Base-by-base conservation (phyloP, 768 basidiomycete genomes). In the Tulasnella sp. region DNA sequence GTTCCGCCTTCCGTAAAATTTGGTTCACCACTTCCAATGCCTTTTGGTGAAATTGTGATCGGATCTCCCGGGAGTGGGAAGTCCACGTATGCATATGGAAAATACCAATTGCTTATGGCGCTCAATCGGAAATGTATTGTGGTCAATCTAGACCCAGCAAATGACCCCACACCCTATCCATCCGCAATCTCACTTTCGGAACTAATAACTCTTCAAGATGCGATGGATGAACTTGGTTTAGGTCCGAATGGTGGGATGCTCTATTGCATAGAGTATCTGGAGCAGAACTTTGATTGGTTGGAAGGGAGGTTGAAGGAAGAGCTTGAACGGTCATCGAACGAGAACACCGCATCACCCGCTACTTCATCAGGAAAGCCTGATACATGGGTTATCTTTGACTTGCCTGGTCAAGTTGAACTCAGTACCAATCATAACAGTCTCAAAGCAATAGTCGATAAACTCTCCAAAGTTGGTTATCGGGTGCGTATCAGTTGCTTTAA, bases 171-270 rank as follows among this genome's bases (percentile, higher is more conserved):
- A 25, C 81, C 89, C 20, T 99, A 98, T 66, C 90, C 90, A 25
- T 93, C 89, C 62, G 78, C 84, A 0, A 70, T 99, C 62, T 79
- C 85, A 62, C 83, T 98, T 45, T 72, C 83, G 0, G 77, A 77
- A 0, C 75, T 98, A 48, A 85, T 99, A 63, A 89, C 83, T 0
- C 76, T 98, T 32, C 69, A 81, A 42, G 83, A 89, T 58, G 89
- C 78, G 15, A 95, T 96, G 92, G 66, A 78, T 10, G 77, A 79
- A 46, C 77, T 83, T 58, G 76, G 77, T 0, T 72, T 99, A 1
- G 95, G 95, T 0, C 95, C 95, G 0, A 99, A 99, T 58, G 95
- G 95, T 12, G 93, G 78, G 5, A 87, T 96, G 81, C 66, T 98
- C 24, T 98, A 90, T 60, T 93, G 90, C 62, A 84, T 95, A 76